These are phyloP conservation scores for Mrakia hoshinonis DNA, from an alignment of 768 basidiomycete species.

Conservation along the genomic window DNA sequence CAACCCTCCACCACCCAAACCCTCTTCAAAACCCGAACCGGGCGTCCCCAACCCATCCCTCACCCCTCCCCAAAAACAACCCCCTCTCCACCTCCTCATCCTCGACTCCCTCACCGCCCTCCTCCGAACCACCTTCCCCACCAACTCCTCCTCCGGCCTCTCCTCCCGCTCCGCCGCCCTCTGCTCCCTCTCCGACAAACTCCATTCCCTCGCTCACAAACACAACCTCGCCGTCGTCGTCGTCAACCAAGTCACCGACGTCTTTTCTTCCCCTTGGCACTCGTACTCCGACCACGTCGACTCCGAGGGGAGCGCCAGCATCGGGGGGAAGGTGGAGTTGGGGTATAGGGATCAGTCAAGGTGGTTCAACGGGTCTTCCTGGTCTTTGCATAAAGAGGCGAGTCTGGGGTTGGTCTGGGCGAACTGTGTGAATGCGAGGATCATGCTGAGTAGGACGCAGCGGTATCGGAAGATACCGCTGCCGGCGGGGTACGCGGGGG, in stretches of 20 bases:
- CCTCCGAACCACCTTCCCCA: conserved; percentile 58
- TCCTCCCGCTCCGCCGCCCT: conserved; percentile 66
- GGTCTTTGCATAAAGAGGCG: conserved; percentile 59
- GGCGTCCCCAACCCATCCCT: conserved; percentile 44
- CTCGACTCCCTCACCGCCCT: conserved; percentile 84
- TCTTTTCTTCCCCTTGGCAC: conserved; percentile 45
- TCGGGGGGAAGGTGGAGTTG: conserved; percentile 35
- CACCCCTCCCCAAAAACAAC: conserved; percentile 48
- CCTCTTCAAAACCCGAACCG: conserved; percentile 46
- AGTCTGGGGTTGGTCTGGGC: conserved; percentile 86
- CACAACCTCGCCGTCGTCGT: conserved; percentile 67
- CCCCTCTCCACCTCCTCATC: conserved; percentile 62
- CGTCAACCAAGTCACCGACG: conserved; percentile 80
- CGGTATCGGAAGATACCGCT: too few species aligned
- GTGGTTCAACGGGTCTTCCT: conserved; percentile 60
- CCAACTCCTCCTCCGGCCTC: conserved; percentile 48
- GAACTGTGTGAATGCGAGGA: conserved; percentile 75
- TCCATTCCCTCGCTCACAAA: conserved; percentile 61
- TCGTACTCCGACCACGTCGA: neutral
- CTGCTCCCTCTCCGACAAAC: conserved; percentile 54
- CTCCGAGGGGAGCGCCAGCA: neutral
- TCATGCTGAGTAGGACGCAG: conserved; percentile 71
- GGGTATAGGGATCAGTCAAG: conserved; percentile 64
- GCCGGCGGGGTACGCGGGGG: too few species aligned
- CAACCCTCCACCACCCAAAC: conserved; percentile 44